A percentile compares a stretch with the other conserved stretches of the same genome.
phyloP scores from a whole-genome alignment of 2,329 filamentous ascomycete genomes.

The Neonectria hederae region DNA sequence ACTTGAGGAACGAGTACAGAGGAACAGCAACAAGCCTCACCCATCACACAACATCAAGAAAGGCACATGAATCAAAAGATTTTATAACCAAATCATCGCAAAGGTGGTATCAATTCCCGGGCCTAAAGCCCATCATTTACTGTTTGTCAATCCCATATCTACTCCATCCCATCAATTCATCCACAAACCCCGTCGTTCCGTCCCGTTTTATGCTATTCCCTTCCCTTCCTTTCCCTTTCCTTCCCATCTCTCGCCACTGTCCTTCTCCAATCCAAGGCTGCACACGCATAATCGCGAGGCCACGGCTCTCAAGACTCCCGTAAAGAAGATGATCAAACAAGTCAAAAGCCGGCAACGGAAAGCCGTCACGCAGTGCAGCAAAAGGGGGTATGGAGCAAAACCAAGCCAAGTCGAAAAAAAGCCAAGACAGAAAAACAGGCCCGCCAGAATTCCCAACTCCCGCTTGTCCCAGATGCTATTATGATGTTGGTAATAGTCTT shows the following conservation, averaged over 20 bases:
- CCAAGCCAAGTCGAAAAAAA: conserved; percentile 27
- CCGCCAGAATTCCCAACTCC: conserved; percentile 38
- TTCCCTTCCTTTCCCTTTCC: conserved; percentile 8
- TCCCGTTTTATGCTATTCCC: conserved; percentile 13
- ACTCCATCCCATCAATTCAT: conserved; percentile 13
- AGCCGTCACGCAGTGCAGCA: conserved; percentile 6
- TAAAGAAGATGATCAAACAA: conserved; percentile 10
- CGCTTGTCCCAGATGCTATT: conserved; percentile 37
- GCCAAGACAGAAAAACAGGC: conserved; percentile 13
- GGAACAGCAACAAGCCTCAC: too few species aligned
- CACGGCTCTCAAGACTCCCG: conserved; percentile 3
- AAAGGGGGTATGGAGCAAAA: conserved; percentile 32
- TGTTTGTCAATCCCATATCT: conserved; percentile 24
- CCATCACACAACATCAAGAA: background rate
- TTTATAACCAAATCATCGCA: conserved; percentile 17
- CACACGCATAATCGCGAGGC: conserved; percentile 3
- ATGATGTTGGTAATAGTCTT: conserved; percentile 20
- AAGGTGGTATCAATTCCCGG: conserved; percentile 41
- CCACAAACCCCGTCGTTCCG: conserved; percentile 16
- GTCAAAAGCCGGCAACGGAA: background rate
- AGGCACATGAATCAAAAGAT: background rate
- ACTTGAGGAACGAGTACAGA: background rate
- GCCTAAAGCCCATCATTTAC: conserved; percentile 25
- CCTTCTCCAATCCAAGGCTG: conserved; percentile 20
- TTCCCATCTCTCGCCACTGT: conserved; percentile 5